Percentiles rank a stretch among this genome's conserved stretches.
These are phyloP conservation scores for Pisolithus sp. DNA, from an alignment of 768 basidiomycete species.

Conservation along the genomic window DNA sequence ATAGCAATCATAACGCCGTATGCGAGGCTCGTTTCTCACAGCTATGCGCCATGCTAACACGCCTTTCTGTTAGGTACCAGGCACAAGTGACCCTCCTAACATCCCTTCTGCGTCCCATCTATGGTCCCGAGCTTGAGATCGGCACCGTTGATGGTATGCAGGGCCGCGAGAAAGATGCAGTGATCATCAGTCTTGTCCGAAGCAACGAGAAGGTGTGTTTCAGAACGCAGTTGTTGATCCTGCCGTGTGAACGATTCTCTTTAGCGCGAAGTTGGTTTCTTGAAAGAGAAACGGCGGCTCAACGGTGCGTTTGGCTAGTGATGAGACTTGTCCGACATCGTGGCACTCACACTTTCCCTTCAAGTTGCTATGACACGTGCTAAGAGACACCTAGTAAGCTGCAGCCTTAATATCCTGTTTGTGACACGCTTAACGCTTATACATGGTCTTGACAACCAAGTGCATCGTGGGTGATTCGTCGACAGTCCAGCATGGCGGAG, in stretches of 20 bases:
- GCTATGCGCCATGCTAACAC: neutral
- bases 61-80: constrained; percentile 58
- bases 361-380: constrained; percentile 90
- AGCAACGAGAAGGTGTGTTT: constrained; percentile 72
- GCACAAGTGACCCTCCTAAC: constrained; percentile 87
- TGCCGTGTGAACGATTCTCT: neutral
- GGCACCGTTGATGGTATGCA: constrained; percentile 98
- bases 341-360: neutral
- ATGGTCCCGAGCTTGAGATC: constrained; percentile 72
- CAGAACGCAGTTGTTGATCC: constrained; percentile 1
- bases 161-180: constrained; percentile 91
- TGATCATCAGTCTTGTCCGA: constrained; percentile 87
- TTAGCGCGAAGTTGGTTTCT: constrained; percentile 86
- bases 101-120: constrained; percentile 63
- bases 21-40: constrained; percentile 12
- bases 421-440: neutral
- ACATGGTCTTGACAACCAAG: constrained; percentile 31
- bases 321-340: neutral
- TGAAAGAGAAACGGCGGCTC: constrained; percentile 86
- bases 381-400: constrained; percentile 76
- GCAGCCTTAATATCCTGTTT: neutral
- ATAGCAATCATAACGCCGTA: constrained; percentile 88
- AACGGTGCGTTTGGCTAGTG: constrained; percentile 52
- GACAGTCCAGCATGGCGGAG: constrained; percentile 79
- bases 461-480: constrained; percentile 92